Conservation (phyloP, 179 eudicot genomes). For the Amaranthus tricolor region DNA sequence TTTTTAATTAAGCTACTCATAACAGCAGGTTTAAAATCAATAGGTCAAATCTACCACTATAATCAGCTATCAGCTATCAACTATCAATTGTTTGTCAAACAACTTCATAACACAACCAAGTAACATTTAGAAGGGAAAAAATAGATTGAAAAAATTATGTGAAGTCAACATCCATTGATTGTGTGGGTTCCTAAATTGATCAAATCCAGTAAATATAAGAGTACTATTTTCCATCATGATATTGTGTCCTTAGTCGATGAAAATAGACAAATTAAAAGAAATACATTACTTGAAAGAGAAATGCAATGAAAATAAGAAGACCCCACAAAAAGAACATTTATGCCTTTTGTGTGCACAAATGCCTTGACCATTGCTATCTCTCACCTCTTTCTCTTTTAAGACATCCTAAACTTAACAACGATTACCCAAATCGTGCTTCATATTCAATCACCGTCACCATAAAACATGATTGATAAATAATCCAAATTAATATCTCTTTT, state of each 20-base stretch:
- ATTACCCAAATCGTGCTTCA: constrained; percentile 24
- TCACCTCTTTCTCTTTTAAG: constrained; percentile 19
- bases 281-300: constrained; percentile 26
- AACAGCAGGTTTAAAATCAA: too few relatives aligned
- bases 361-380: constrained; percentile 28
- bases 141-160: constrained; percentile 3
- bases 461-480: neutral
- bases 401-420: constrained; percentile 14
- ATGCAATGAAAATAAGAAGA: constrained; percentile 23
- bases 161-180: constrained; percentile 26
- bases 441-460: constrained; percentile 18
- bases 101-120: too few relatives aligned
- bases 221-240: constrained; percentile 24
- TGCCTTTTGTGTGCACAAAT: constrained; percentile 30
- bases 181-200: constrained; percentile 28
- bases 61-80: too few relatives aligned
- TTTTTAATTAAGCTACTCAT: too few relatives aligned
- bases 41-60: too few relatives aligned
- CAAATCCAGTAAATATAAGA: constrained; percentile 16
- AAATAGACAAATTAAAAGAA: constrained; percentile 20
- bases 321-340: constrained; percentile 35
- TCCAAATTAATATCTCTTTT: neutral
- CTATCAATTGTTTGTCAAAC: too few relatives aligned
- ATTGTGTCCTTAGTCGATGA: constrained; percentile 21
- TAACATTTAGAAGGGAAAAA: neutral